Percentiles rank a stretch among this genome's conserved stretches.
Evolutionary conservation across 768 basidiomycete genomes (phyloP).

Genomic region (Udeniomyces megalosporus): DNA sequence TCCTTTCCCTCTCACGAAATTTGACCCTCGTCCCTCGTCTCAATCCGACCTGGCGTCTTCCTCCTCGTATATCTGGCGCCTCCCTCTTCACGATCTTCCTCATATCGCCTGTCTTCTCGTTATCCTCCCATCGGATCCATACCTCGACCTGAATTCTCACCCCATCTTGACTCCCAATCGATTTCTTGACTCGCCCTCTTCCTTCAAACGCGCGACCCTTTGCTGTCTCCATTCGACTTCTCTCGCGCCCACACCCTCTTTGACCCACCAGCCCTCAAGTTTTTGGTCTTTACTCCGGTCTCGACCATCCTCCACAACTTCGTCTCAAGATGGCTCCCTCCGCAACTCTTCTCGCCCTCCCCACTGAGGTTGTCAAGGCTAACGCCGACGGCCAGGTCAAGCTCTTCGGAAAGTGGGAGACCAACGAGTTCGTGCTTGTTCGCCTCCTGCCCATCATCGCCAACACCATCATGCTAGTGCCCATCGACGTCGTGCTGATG

Average conservation of each 20-base stretch:
- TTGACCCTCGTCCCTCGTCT: neutral
- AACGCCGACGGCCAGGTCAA: constrained; percentile 45
- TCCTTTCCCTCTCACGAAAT: neutral
- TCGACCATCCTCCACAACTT: neutral
- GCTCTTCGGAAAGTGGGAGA: constrained; percentile 98
- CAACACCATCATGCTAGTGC: neutral
- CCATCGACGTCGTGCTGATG: neutral
- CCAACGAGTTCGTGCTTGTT: constrained; percentile 52
- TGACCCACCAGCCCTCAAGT: neutral
- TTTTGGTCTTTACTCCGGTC: constrained; percentile 1
- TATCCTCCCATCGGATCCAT: too few relatives aligned
- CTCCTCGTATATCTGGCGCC: too few relatives aligned
- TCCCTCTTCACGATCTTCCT: too few relatives aligned
- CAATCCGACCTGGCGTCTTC: too few relatives aligned
- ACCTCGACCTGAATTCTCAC: too few relatives aligned
- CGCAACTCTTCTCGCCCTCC: constrained; percentile 23
- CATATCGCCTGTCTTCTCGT: too few relatives aligned
- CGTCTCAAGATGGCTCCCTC: constrained; percentile 12
- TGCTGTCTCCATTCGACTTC: neutral
- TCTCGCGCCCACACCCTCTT: neutral
- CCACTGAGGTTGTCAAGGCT: constrained; percentile 31
- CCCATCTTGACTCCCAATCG: too few relatives aligned
- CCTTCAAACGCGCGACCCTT: neutral
- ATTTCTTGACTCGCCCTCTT: too few relatives aligned
- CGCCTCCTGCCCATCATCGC: neutral